Base-by-base conservation (phyloP, 1,284 basidiomycete species). In the Trichosporon ovoides region DNA sequence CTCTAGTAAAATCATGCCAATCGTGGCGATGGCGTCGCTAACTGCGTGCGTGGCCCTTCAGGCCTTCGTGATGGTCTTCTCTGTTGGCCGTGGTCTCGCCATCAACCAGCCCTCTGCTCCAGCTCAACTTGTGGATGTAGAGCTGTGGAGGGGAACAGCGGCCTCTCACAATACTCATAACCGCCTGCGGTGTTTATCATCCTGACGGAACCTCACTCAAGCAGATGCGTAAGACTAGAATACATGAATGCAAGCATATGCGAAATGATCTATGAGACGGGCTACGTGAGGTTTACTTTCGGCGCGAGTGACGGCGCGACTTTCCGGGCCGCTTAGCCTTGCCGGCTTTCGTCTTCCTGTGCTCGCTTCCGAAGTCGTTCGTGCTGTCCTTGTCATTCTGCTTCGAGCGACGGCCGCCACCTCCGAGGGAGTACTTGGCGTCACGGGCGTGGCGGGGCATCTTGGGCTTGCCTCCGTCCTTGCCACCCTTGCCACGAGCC, bases 321-420 rank as follows among this genome's bases (percentile, higher is more conserved):
- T 74, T 75, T 53, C 75, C 72, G 37, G 67, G 66, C 43, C 74
- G 56, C 53, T 63, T 50, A 33, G 48, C 52, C 38, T 31, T 37
- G 11, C 34, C 49, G n/a, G 33, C 48, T 22, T 36, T 36, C 16
- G 56, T 52, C 31, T 72, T 70, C 19, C 71, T 63, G 31, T 68
- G 58, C 34, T 76, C 71, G 19, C 78, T 70, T 12, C 77, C 70
- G 66, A 90, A 88, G 68, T 84, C 81, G 70, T 90, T 87, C 7
- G 88, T 89, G 10, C 87, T 89, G 52, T 85, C 83, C 59, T 80
- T 81, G 19, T 87, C 90, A 71, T 93, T 94, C 73, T 88, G 85
- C 77, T 93, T 93, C 40, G 85, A 81, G 57, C 84, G 80, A 66
- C 83, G 78, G 19, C 83, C 83, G 13, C 81, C 80, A 19, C 76